A percentile compares a stretch with the other conserved stretches of the same genome.
Evolutionary conservation across 1,139 yeast genomes (phyloP).

Genomic region (Lodderomyces oxycetoniae): DNA sequence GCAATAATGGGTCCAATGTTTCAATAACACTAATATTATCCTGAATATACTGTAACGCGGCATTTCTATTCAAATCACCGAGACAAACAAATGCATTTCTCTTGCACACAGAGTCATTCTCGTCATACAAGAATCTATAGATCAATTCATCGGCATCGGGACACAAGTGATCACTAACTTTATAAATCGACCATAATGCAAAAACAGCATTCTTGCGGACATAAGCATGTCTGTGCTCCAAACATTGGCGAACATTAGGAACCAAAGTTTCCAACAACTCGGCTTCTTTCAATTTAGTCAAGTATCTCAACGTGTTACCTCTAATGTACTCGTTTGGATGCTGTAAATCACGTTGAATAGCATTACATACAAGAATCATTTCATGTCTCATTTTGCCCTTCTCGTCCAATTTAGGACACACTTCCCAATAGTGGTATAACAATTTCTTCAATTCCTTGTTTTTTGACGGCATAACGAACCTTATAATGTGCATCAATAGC

Average conservation of each 20-base stretch:
- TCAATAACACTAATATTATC: constrained; percentile 60
- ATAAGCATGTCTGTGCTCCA: constrained; percentile 95
- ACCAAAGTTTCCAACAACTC: constrained; percentile 94
- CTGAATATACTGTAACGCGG: constrained; percentile 78
- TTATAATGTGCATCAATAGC: constrained; percentile 90
- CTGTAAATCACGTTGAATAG: constrained; percentile 93
- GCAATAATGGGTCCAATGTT: constrained; percentile 78
- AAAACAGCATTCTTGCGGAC: constrained; percentile 96
- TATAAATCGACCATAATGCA: constrained; percentile 78
- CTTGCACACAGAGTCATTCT: constrained; percentile 90
- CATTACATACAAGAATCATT: constrained; percentile 97
- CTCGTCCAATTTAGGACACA: constrained; percentile 84
- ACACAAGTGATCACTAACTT: constrained; percentile 78
- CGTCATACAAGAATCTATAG: constrained; percentile 67
- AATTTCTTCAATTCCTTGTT: constrained; percentile 88
- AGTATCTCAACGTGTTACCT: constrained; percentile 89
- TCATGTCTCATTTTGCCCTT: constrained; percentile 95
- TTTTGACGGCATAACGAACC: constrained; percentile 95
- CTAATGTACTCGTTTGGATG: constrained; percentile 97
- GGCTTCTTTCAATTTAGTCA: constrained; percentile 86
- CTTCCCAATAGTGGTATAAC: constrained; percentile 96
- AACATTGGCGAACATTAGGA: constrained; percentile 85
- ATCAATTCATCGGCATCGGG: constrained; percentile 94
- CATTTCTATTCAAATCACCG: constrained; percentile 76
- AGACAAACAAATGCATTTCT: constrained; percentile 93